Conservation (phyloP, 441 rosid species). For the Kokia cookei region DNA sequence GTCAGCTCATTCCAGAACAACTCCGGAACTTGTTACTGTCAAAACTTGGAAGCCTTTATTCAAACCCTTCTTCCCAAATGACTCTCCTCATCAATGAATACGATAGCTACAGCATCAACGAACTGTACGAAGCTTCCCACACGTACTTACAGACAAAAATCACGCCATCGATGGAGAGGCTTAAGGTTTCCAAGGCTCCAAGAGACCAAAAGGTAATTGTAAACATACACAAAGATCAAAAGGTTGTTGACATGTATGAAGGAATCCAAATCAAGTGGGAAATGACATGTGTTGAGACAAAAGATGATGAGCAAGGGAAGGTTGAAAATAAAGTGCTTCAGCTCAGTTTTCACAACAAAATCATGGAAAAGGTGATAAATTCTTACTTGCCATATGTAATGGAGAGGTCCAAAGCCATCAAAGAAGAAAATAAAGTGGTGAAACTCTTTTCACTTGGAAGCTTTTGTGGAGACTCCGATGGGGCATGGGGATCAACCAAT, state of each 20-base stretch:
- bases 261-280: background rate
- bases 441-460: background rate
- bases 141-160: slow-evolving; percentile 14
- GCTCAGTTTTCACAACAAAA: slow-evolving; percentile 17
- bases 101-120: slow-evolving; percentile 5
- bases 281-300: background rate
- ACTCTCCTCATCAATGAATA: slow-evolving; percentile 7
- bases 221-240: background rate
- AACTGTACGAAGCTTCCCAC: slow-evolving; percentile 9
- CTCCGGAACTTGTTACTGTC: background rate
- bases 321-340: background rate
- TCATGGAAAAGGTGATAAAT: slow-evolving; percentile 6
- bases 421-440: slow-evolving; percentile 16
- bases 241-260: background rate
- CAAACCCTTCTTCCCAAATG: slow-evolving; percentile 6
- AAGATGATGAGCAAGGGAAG: background rate
- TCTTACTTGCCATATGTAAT: slow-evolving; percentile 12
- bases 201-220: background rate
- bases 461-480: background rate
- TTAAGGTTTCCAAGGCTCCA: background rate
- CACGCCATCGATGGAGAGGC: background rate
- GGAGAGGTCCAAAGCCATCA: slow-evolving; percentile 17
- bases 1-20: slow-evolving; percentile 3
- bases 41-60: slow-evolving; percentile 2
- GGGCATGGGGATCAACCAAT: slow-evolving; percentile 15